phyloP scores from a whole-genome alignment of 257 asterid species.

The Eustoma russellianum region DNA sequence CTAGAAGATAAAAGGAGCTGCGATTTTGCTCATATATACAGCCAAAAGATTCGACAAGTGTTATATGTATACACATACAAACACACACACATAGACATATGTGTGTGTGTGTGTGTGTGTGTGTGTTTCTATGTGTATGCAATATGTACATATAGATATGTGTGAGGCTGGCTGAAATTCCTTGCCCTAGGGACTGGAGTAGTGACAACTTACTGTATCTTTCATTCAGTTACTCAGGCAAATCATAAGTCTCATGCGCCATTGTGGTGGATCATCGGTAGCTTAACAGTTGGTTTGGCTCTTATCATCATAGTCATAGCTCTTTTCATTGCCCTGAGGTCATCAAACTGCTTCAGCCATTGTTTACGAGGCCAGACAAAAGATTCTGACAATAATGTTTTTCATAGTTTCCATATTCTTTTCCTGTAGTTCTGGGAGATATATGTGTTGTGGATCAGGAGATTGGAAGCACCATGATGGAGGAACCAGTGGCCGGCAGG shows the following conservation, averaged over 20 bases:
- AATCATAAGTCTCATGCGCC: constrained; percentile 50
- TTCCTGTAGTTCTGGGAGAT: constrained; percentile 74
- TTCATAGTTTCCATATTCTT: constrained; percentile 78
- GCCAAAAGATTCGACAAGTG: too few species aligned
- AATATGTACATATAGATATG: too few species aligned
- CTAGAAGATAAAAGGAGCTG: too few species aligned
- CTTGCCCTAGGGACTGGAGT: too few species aligned
- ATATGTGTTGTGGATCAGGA: constrained; percentile 43
- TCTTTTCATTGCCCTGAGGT: constrained; percentile 45
- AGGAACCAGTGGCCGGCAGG: constrained; percentile 68
- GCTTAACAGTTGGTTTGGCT: constrained; percentile 62
- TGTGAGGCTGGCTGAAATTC: too few species aligned
- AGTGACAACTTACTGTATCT: neutral
- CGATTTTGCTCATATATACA: too few species aligned
- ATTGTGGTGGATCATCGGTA: constrained; percentile 86
- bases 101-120: too few species aligned
- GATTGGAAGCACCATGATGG: constrained; percentile 39
- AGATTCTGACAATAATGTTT: constrained; percentile 40
- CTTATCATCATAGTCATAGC: constrained; percentile 40
- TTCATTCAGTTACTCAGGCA: constrained; percentile 31
- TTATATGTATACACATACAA: too few species aligned
- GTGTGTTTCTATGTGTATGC: too few species aligned
- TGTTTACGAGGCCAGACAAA: constrained; percentile 31
- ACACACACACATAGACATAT: too few species aligned
- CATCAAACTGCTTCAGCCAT: constrained; percentile 40